phyloP scores from a whole-genome alignment of 345 rosid species.

The Populus nigra region DNA sequence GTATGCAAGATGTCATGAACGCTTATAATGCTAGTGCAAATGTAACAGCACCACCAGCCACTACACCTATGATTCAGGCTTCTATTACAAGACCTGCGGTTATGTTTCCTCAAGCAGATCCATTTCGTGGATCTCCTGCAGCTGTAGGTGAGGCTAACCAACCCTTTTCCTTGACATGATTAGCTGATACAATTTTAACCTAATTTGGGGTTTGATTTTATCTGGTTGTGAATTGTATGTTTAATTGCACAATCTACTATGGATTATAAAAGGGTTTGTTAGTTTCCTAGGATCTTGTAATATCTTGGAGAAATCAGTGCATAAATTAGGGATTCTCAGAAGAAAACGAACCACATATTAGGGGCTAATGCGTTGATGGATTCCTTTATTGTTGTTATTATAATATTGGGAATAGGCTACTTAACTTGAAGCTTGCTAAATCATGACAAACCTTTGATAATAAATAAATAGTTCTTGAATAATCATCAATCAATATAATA shows the following conservation, averaged over 20 bases:
- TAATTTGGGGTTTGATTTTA: neutral
- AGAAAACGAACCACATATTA: neutral
- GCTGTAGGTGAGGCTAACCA: slow-evolving; percentile 19
- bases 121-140: slow-evolving; percentile 29
- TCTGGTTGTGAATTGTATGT: neutral
- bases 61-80: slow-evolving; percentile 36
- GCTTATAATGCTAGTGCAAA: slow-evolving; percentile 47
- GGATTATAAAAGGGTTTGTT: neutral
- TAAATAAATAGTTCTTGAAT: neutral
- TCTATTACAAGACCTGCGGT: slow-evolving; percentile 13
- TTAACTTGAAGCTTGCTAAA: neutral
- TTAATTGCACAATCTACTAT: neutral
- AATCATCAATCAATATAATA: neutral
- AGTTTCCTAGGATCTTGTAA: neutral
- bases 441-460: neutral
- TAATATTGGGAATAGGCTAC: neutral
- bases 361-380: neutral
- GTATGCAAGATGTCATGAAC: slow-evolving; percentile 74
- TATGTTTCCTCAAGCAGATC: slow-evolving; percentile 26
- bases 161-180: neutral
- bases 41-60: slow-evolving; percentile 14
- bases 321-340: neutral
- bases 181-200: neutral
- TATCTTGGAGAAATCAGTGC: neutral
- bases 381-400: neutral